phyloP scores from a whole-genome alignment of 805 yeast species.

The Osmozyma mogii region DNA sequence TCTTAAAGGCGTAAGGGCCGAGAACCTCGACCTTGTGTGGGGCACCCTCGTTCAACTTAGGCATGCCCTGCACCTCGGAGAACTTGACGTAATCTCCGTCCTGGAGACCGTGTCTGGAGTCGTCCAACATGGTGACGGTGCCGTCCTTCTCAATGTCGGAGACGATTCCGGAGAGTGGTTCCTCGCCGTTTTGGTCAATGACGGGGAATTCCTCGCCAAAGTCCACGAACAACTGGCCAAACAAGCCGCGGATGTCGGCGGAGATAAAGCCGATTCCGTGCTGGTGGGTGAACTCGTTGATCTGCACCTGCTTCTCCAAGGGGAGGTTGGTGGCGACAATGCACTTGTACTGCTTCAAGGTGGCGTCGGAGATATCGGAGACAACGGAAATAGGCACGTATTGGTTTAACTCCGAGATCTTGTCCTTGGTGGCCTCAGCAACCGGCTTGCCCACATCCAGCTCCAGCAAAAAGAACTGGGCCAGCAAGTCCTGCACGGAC shows the following conservation, averaged over 20 bases:
- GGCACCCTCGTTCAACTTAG: conserved; percentile 62
- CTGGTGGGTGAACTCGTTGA: conserved; percentile 69
- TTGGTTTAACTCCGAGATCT: conserved; percentile 73
- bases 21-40: conserved; percentile 72
- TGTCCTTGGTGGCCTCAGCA: conserved; percentile 61
- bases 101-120: conserved; percentile 85
- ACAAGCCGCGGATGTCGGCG: conserved; percentile 79
- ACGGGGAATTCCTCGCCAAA: conserved; percentile 78
- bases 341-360: conserved; percentile 60
- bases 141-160: conserved; percentile 85
- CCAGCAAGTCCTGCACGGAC: conserved; percentile 63
- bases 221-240: conserved; percentile 85
- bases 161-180: conserved; percentile 78
- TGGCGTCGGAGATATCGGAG: conserved; percentile 44
- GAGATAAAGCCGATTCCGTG: conserved; percentile 71
- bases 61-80: conserved; percentile 76
- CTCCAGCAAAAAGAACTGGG: conserved; percentile 77
- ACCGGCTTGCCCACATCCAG: conserved; percentile 71
- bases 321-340: conserved; percentile 74
- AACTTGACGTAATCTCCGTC: conserved; percentile 89
- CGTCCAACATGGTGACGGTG: conserved; percentile 88
- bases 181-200: conserved; percentile 87
- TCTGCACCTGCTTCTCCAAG: conserved; percentile 63
- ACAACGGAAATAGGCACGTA: conserved; percentile 81
- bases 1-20: conserved; percentile 91